phyloP scores from a whole-genome alignment of 2,329 filamentous ascomycete genomes.

The Claviceps paspali region DNA sequence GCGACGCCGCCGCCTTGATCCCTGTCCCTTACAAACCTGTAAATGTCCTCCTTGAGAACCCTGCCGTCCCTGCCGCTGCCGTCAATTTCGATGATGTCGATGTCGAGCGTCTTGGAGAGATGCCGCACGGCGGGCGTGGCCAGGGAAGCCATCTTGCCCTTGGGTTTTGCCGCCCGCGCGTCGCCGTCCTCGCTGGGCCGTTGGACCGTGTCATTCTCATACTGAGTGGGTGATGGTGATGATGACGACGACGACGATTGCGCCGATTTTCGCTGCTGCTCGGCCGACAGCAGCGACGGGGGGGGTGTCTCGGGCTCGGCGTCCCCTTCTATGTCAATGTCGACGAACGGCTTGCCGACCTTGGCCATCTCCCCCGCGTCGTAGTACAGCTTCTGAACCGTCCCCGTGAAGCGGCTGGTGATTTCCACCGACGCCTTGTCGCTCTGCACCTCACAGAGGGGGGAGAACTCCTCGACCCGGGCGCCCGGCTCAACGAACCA shows the following conservation, averaged over 20 bases:
- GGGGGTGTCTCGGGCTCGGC: constrained; percentile 29
- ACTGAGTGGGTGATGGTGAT: constrained; percentile 11
- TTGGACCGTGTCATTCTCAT: too few species aligned
- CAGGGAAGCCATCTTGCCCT: constrained; percentile 54
- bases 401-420: constrained; percentile 84
- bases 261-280: background rate
- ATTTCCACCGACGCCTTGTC: constrained; percentile 90
- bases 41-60: constrained; percentile 84
- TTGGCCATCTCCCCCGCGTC: constrained; percentile 92
- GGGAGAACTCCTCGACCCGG: constrained; percentile 93
- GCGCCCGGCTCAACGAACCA: constrained; percentile 98
- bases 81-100: constrained; percentile 63
- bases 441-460: constrained; percentile 93
- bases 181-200: too few species aligned
- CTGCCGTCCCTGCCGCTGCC: constrained; percentile 85
- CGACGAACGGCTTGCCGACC: constrained; percentile 85
- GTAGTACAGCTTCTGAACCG: constrained; percentile 93
- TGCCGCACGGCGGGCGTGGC: constrained; percentile 90
- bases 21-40: constrained; percentile 47
- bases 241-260: constrained; percentile 14
- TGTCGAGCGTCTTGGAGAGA: constrained; percentile 60
- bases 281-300: too few species aligned
- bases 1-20: constrained; percentile 22
- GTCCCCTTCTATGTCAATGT: constrained; percentile 81
- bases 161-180: constrained; percentile 16